Base-by-base conservation (phyloP, 305 asterid genomes). In the Salvia sclarea region DNA sequence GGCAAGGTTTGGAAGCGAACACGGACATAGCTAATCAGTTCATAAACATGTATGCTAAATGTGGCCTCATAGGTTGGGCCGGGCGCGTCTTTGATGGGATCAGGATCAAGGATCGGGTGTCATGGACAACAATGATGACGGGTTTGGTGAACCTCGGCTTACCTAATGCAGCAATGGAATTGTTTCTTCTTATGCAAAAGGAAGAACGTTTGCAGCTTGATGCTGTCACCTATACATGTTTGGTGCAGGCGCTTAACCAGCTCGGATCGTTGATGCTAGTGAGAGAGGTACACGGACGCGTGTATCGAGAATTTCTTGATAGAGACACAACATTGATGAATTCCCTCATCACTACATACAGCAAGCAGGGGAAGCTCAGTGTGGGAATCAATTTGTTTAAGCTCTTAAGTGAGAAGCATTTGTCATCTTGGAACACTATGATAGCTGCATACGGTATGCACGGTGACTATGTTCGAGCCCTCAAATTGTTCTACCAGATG, bases 341-440 rank as follows among this genome's bases (percentile, higher is more conserved):
- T 48, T 77, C 86, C 73, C 79, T 84, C 12, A 72, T 84, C 3
- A 81, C 84, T 17, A 65, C 78, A 18, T 86, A 86, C 56, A 74
- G 93, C 81, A 84, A 76, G 73, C 81, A 74, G 37, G 88, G 93
- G 10, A 78, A 77, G 30, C 18, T 82, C 53, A 59, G 11, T 33
- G 21, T 14, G 21, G 86, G 90, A 5, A 47, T 65, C 62, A 54
- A 35, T 61, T 25, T 86, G 74, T 86, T 86, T 50, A 81, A 82
- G 24, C 62, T 47, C 24, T 80, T 84, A 75, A 25, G 41, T 50
- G 67, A 63, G 48, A 76, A 69, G 59, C 43, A 73, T 48, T 61
- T 82, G 67, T 76, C 85, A 6, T 64, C 89, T 3, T 86, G 85
- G 86, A 86, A 86, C 79, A 71, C 93, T 10, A 84, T 84, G 81